Evolutionary conservation across 202 grass and related monocot genomes (phyloP).

Genomic region (Cymbopogon flexuosus): DNA sequence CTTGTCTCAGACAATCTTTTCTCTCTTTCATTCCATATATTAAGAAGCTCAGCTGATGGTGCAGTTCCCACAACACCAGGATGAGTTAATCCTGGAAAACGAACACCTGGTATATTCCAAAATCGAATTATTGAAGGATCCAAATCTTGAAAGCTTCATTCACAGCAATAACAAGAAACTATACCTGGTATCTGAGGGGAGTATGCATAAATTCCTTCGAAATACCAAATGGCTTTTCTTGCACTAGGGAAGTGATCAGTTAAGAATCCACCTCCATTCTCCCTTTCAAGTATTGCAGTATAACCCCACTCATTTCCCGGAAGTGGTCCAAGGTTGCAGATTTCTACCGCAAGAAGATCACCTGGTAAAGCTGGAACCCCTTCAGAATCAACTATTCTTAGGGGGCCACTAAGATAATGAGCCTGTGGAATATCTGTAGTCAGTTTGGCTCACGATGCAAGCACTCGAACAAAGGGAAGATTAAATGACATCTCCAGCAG

Average conservation of each 20-base stretch:
- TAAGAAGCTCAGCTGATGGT: conserved; percentile 77
- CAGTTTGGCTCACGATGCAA: conserved; percentile 22
- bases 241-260: conserved; percentile 77
- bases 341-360: conserved; percentile 82
- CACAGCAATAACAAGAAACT: background rate
- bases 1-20: conserved; percentile 58
- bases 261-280: conserved; percentile 90
- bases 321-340: conserved; percentile 83
- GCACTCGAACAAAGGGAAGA: background rate
- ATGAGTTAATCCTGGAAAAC: conserved; percentile 87
- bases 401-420: conserved; percentile 85
- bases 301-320: conserved; percentile 87
- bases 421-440: conserved; percentile 42
- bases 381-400: conserved; percentile 65
- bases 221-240: conserved; percentile 95
- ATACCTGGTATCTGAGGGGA: conserved; percentile 80
- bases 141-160: conserved; percentile 10
- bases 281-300: conserved; percentile 84
- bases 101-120: conserved; percentile 52
- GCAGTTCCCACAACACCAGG: conserved; percentile 81
- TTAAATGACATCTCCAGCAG: background rate
- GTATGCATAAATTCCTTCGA: conserved; percentile 92
- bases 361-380: conserved; percentile 72
- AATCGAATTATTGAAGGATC: conserved; percentile 15
- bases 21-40: conserved; percentile 84